Evolutionary conservation across 129 eudicot genomes (phyloP).

Genomic region (Dittrichia graveolens): DNA sequence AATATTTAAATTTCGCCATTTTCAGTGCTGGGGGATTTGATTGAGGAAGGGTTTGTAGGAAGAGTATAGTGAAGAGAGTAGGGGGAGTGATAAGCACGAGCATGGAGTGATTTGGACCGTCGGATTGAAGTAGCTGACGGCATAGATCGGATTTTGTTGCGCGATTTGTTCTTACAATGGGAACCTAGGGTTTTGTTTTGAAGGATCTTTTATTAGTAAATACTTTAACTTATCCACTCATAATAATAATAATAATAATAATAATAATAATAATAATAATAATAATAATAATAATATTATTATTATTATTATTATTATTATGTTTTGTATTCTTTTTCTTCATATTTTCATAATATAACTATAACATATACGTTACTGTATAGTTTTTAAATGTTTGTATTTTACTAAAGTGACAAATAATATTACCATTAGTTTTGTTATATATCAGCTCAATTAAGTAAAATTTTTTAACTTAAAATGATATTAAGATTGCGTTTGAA

Average conservation of each 20-base stretch:
- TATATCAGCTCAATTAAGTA: no score
- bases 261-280: neutral
- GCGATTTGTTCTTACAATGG: slow-evolving; percentile 48
- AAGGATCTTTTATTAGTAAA: slow-evolving; percentile 31
- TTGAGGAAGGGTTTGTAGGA: slow-evolving; percentile 32
- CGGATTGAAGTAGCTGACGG: slow-evolving; percentile 57
- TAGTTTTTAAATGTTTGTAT: no score
- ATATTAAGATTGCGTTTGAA: no score
- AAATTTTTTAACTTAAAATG: no score
- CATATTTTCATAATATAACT: no score
- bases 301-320: neutral
- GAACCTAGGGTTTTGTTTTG: slow-evolving; percentile 50
- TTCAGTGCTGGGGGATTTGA: slow-evolving; percentile 25
- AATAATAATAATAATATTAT: neutral
- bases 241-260: neutral
- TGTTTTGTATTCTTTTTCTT: no score
- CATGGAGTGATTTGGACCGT: slow-evolving; percentile 45
- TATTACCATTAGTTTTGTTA: no score
- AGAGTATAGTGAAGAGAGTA: slow-evolving; percentile 28
- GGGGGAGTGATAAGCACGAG: slow-evolving; percentile 59
- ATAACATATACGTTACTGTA: no score
- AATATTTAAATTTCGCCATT: slow-evolving; percentile 32
- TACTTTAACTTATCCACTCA: slow-evolving; percentile 31
- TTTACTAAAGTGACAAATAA: no score
- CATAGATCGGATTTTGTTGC: slow-evolving; percentile 41